Conservation (phyloP, 805 yeast species). For the Myxozyma monticola region DNA sequence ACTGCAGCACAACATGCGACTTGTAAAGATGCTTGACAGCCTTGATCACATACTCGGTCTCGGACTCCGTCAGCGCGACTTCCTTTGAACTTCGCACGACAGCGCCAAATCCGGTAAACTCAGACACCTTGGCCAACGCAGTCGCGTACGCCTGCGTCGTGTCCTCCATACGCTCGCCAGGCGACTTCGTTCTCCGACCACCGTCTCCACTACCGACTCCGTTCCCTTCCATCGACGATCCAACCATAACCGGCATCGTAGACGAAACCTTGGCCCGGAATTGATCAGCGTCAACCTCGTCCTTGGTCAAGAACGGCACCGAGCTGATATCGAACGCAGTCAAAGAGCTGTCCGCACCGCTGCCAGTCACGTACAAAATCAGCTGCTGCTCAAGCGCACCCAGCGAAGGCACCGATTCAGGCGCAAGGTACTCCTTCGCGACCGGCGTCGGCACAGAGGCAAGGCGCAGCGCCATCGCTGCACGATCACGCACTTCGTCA, state of each 20-base stretch:
- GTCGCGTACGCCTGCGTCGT: constrained; percentile 54
- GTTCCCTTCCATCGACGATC: constrained; percentile 20
- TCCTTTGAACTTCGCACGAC: constrained; percentile 68
- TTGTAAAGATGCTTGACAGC: constrained; percentile 82
- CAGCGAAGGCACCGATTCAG: constrained; percentile 69
- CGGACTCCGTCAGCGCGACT: constrained; percentile 79
- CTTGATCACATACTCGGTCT: constrained; percentile 87
- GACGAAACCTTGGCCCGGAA: constrained; percentile 52
- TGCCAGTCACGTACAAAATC: constrained; percentile 63
- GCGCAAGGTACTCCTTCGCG: constrained; percentile 55
- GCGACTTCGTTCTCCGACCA: constrained; percentile 3
- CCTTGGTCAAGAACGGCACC: constrained; percentile 54
- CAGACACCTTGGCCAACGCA: constrained; percentile 69
- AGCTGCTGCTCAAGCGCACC: constrained; percentile 76
- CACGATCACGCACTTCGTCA: constrained; percentile 98
- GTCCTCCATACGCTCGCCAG: constrained; percentile 35
- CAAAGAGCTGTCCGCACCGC: constrained; percentile 45
- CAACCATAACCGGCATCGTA: constrained; percentile 29
- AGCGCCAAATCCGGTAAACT: constrained; percentile 70
- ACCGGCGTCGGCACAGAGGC: constrained; percentile 42
- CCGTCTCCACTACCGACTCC: constrained; percentile 32
- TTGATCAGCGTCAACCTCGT: constrained; percentile 41
- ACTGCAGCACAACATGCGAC: constrained; percentile 73
- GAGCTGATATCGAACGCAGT: constrained; percentile 68
- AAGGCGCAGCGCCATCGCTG: constrained; percentile 77